Percentiles rank a stretch among this genome's conserved stretches.
These are phyloP conservation scores for Fusarium domesticum DNA, from an alignment of 2,329 filamentous ascomycete genomes.

Conservation along the genomic window DNA sequence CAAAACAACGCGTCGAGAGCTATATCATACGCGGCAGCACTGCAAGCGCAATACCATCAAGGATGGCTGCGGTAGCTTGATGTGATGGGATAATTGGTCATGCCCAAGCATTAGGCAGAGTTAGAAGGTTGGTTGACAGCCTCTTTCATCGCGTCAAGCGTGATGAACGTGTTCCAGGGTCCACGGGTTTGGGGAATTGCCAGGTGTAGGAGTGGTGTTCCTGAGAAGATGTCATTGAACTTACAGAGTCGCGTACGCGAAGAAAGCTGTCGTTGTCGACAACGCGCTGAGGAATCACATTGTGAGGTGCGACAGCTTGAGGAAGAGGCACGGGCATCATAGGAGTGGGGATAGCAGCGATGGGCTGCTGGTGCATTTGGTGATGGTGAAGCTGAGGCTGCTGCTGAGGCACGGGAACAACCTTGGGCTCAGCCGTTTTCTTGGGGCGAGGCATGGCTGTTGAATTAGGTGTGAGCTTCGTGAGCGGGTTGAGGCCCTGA, in stretches of 20 bases:
- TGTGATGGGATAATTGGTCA: background rate
- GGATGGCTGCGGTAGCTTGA: background rate
- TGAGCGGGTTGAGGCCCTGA: background rate
- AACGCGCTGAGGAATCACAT: constrained; percentile 33
- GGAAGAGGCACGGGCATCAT: constrained; percentile 39
- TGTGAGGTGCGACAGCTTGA: constrained; percentile 15
- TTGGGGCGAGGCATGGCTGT: constrained; percentile 44
- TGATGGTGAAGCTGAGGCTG: constrained; percentile 23
- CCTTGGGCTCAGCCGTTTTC: constrained; percentile 42
- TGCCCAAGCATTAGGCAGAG: too few relatives aligned
- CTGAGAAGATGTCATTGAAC: constrained; percentile 36
- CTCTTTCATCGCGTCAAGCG: too few relatives aligned
- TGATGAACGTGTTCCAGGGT: too few relatives aligned
- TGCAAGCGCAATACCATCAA: too few relatives aligned
- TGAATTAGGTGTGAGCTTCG: background rate
- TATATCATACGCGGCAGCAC: too few relatives aligned
- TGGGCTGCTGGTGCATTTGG: constrained; percentile 24
- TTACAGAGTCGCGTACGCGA: constrained; percentile 77
- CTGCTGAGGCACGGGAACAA: constrained; percentile 29
- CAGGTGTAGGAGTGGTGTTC: too few relatives aligned
- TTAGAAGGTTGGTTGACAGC: too few relatives aligned
- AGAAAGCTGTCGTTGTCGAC: constrained; percentile 75
- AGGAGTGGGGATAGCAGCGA: constrained; percentile 36
- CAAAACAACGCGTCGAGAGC: background rate
- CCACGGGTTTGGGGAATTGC: too few relatives aligned